Percentiles rank a stretch among this genome's conserved stretches.
Evolutionary conservation across 495 filamentous ascomycete species (phyloP).

Genomic region (Talaromyces stipitatus): DNA sequence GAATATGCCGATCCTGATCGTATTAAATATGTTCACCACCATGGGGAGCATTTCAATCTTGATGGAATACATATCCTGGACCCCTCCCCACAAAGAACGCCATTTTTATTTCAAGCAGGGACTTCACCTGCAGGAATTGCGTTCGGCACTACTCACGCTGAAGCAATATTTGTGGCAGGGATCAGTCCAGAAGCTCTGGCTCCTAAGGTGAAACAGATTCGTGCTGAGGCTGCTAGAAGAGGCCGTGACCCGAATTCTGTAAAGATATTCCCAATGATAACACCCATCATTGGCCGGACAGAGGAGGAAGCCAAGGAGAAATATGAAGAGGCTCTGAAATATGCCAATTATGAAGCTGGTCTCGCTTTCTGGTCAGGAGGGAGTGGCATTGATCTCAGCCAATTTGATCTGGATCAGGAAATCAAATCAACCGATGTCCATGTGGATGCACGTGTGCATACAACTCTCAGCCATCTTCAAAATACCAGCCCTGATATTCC

Average conservation of each 20-base stretch:
- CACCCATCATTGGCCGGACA: constrained; percentile 30
- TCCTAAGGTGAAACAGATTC: constrained; percentile 6
- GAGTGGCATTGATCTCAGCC: constrained; percentile 32
- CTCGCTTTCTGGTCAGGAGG: constrained; percentile 35
- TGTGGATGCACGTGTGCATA: constrained; percentile 8
- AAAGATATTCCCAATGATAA: constrained; percentile 32
- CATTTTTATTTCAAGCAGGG: constrained; percentile 49
- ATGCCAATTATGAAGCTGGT: constrained; percentile 31
- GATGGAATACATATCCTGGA: constrained; percentile 48
- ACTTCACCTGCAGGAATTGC: constrained; percentile 42
- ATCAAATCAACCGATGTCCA: constrained; percentile 8
- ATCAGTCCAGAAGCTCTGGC: constrained; percentile 2
- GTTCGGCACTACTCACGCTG: constrained; percentile 50
- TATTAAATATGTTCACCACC: constrained; percentile 48
- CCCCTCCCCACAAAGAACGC: constrained; percentile 49
- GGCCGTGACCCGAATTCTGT: constrained; percentile 28
- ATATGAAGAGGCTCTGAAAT: constrained; percentile 24
- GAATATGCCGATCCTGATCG: constrained; percentile 43
- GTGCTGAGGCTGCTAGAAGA: constrained; percentile 8
- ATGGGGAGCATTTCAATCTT: constrained; percentile 48
- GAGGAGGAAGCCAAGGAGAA: constrained; percentile 35
- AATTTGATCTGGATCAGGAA: constrained; percentile 9
- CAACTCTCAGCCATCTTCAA: constrained; percentile 4
- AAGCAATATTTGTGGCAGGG: constrained; percentile 43
- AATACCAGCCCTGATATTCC: constrained; percentile 13